These are phyloP conservation scores for Athelia psychrophila DNA, from an alignment of 1,284 basidiomycete genomes.

Conservation along the genomic window DNA sequence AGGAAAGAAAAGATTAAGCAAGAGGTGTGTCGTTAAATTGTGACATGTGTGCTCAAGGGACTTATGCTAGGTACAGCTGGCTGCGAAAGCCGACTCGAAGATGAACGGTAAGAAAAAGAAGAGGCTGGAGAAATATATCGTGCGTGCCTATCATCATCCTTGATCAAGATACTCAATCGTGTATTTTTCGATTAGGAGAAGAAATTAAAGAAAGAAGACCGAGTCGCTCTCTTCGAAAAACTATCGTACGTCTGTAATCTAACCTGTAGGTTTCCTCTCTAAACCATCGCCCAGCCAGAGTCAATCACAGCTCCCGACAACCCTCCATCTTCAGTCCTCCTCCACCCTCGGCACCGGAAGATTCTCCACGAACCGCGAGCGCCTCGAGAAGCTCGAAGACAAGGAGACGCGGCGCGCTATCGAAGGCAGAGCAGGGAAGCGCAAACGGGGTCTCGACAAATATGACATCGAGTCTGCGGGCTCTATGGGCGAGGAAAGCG, in stretches of 20 bases:
- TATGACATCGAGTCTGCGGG: conserved; percentile 26
- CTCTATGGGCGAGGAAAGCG: conserved; percentile 34
- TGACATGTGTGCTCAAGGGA: conserved; percentile 3
- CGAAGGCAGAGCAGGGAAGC: conserved; percentile 44
- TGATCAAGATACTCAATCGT: not conserved
- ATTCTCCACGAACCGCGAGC: conserved; percentile 54
- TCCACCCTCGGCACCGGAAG: conserved; percentile 77
- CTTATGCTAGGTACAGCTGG: conserved; percentile 32
- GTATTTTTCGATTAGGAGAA: conserved; percentile 55
- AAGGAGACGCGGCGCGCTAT: conserved; percentile 52
- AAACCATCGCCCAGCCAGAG: conserved; percentile 52
- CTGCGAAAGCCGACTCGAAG: conserved; percentile 64
- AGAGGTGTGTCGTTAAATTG: conserved; percentile 45
- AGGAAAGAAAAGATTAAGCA: conserved; percentile 55
- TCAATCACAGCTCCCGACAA: conserved; percentile 62
- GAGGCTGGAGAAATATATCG: conserved; percentile 82
- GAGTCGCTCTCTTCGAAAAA: conserved; percentile 69
- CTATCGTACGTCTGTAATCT: conserved; percentile 55
- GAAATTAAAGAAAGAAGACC: conserved; percentile 84
- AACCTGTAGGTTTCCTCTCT: conserved; percentile 1
- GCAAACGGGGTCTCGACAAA: conserved; percentile 37
- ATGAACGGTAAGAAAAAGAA: conserved; percentile 80
- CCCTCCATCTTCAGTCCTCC: conserved; percentile 66
- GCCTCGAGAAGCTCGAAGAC: conserved; percentile 58
- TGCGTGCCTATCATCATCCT: conserved; percentile 27